A percentile compares a stretch with the other conserved stretches of the same genome.
Evolutionary conservation across 352 stramenopile species (phyloP).

Genomic region (Globisporangium nagaii): DNA sequence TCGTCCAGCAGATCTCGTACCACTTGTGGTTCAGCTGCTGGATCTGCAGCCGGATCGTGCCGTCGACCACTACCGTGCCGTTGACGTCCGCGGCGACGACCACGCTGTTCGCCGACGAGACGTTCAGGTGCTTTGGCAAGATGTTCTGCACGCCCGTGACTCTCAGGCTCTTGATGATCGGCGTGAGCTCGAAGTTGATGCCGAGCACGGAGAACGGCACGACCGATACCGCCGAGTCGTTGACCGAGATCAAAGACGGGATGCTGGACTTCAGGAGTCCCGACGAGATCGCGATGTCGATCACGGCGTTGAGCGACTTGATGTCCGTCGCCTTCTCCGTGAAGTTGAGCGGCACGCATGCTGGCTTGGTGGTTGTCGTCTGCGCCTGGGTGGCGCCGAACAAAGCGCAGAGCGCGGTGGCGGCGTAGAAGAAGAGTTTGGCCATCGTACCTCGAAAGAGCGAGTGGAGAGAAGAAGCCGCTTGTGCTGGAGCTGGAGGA

Average conservation of each 20-base stretch:
- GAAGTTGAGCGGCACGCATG: constrained; percentile 37
- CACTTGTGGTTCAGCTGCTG: constrained; percentile 10
- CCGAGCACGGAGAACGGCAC: constrained; percentile 37
- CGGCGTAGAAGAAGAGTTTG: constrained; percentile 30
- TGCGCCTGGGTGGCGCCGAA: constrained; percentile 7
- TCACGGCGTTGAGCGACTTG: constrained; percentile 38
- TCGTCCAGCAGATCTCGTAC: constrained; percentile 10
- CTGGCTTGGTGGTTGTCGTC: constrained; percentile 19
- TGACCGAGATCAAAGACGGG: constrained; percentile 18
- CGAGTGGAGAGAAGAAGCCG: constrained; percentile 1
- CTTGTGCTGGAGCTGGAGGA: constrained; percentile 20
- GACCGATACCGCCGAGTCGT: constrained; percentile 17
- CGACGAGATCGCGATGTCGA: constrained; percentile 25
- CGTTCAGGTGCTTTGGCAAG: constrained; percentile 23
- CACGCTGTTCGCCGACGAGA: not conserved
- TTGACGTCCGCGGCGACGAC: constrained; percentile 1
- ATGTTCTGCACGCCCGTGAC: constrained; percentile 41
- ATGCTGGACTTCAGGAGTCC: constrained; percentile 20
- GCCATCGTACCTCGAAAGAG: constrained; percentile 34
- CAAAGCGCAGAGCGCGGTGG: constrained; percentile 7
- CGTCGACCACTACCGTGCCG: constrained; percentile 2
- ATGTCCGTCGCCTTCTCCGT: constrained; percentile 35
- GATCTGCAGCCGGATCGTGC: not conserved
- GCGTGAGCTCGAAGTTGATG: constrained; percentile 44
- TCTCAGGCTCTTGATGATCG: constrained; percentile 42